phyloP scores from a whole-genome alignment of 176 grass and related monocot genomes.

The Oryza officinalis region DNA sequence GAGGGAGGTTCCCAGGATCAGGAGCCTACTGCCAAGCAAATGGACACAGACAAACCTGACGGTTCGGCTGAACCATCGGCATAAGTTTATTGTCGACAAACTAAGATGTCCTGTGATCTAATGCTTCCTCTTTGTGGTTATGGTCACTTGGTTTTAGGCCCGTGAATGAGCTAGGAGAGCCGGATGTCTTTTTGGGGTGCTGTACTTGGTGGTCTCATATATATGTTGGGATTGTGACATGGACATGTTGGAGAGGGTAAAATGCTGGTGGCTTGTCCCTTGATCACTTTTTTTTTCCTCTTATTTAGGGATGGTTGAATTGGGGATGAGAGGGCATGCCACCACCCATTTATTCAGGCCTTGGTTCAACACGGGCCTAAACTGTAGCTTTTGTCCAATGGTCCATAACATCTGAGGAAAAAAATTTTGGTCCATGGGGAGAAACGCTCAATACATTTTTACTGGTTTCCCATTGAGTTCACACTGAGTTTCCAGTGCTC shows the following conservation, averaged over 20 bases:
- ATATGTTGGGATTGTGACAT: slow-evolving; percentile 12
- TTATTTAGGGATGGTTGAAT: background rate
- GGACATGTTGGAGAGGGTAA: background rate
- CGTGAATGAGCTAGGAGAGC: background rate
- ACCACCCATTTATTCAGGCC: too few relatives aligned
- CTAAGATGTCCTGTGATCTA: background rate
- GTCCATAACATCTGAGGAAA: background rate
- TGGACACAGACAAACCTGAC: slow-evolving; percentile 62
- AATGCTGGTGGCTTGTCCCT: background rate
- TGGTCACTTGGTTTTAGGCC: background rate
- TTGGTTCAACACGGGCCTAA: background rate
- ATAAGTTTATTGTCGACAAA: slow-evolving; percentile 23
- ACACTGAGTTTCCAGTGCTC: too few relatives aligned
- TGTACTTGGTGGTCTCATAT: slow-evolving; percentile 13
- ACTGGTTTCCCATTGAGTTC: background rate
- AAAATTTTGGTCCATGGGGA: background rate
- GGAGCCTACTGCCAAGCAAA: slow-evolving; percentile 39
- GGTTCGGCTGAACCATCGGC: slow-evolving; percentile 24
- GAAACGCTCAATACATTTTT: background rate
- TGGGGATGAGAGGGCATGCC: background rate
- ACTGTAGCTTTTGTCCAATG: background rate
- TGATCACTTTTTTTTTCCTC: background rate
- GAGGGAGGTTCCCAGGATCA: slow-evolving; percentile 39
- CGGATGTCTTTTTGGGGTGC: background rate
- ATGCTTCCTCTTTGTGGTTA: slow-evolving; percentile 4